Evolutionary conservation across 2,329 filamentous ascomycete genomes (phyloP).

Genomic region (Penicillium frequentans): DNA sequence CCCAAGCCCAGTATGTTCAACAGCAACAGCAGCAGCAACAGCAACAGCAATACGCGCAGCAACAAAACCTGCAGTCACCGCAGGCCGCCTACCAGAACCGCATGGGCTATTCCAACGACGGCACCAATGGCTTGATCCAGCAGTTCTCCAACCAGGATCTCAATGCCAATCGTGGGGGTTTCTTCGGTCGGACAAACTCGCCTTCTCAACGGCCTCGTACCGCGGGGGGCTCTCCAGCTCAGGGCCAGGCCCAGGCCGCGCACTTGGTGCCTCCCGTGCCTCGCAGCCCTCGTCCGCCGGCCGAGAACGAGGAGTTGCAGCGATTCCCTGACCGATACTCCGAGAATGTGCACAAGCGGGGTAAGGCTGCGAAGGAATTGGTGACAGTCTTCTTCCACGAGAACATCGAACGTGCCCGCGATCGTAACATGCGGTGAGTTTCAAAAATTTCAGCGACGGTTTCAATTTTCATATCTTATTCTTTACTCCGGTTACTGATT

Average conservation of each 20-base stretch:
- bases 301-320: conserved; percentile 71
- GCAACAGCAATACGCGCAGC: conserved; percentile 49
- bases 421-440: conserved; percentile 86
- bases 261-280: conserved; percentile 70
- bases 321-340: conserved; percentile 82
- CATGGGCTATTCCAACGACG: conserved; percentile 67
- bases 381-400: conserved; percentile 91
- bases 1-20: conserved; percentile 51
- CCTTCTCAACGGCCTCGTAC: conserved; percentile 79
- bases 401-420: conserved; percentile 91
- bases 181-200: conserved; percentile 69
- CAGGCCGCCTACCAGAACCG: conserved; percentile 56
- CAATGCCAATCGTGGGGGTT: conserved; percentile 67
- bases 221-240: conserved; percentile 62
- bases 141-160: conserved; percentile 98
- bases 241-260: conserved; percentile 58
- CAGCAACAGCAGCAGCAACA: conserved; percentile 28
- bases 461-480: background rate
- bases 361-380: conserved; percentile 64
- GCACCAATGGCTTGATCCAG: conserved; percentile 86
- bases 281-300: conserved; percentile 54
- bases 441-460: background rate
- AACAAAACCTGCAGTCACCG: conserved; percentile 55
- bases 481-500: background rate
- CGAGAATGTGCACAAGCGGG: conserved; percentile 76